Base-by-base conservation (phyloP, 2,329 filamentous ascomycete species). In the Falciphora oryzae region DNA sequence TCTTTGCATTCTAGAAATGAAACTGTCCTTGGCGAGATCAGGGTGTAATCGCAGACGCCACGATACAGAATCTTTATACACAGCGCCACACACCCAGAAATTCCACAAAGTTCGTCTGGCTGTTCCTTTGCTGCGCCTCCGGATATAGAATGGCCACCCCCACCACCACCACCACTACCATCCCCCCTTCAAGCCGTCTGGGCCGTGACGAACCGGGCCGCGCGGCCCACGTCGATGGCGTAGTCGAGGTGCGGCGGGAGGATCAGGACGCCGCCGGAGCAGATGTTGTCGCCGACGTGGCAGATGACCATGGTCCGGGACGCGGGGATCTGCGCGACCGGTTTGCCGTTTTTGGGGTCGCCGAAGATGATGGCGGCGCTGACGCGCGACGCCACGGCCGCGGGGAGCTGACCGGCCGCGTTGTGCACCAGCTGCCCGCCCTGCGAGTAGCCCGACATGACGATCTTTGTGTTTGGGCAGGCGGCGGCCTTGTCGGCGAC, bases 401-500 rank as follows among this genome's bases (percentile, higher is more conserved):
- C 59, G 28, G 69, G 64, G 25, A 74, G 65, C 6, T 69, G 57
- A 25, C 44, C 60, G 6, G 69, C 69, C 16, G 73, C 70, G 29
- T 71, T 72, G 65, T 72, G 71, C 27, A 73, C 68, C 27, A 74
- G 63, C 66, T 73, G 72, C 3, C 68, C 71, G 32, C 73, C 73
- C 63, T 74, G 72, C 13, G 70, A 71, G 61, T 73, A 81, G 8
- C 79, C 79, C 13, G 76, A 71, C 69, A 81, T 72, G 5, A 80
- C 77, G 50, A 81, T 68, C 53, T 76, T 73, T 1, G 78, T 80
- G 50, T 70, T 68, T 0, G 78, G 77, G 65, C 79, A 81, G 8
- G 71, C 65, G 16, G 67, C 68, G 53, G 74, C 70, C 1, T 76
- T 74, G 58, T 73, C 61, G 2, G 60, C 65, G 10, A 71, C 63